Evolutionary conservation across 1,284 basidiomycete genomes (phyloP).

Genomic region (Microstroma glucosiphilum): DNA sequence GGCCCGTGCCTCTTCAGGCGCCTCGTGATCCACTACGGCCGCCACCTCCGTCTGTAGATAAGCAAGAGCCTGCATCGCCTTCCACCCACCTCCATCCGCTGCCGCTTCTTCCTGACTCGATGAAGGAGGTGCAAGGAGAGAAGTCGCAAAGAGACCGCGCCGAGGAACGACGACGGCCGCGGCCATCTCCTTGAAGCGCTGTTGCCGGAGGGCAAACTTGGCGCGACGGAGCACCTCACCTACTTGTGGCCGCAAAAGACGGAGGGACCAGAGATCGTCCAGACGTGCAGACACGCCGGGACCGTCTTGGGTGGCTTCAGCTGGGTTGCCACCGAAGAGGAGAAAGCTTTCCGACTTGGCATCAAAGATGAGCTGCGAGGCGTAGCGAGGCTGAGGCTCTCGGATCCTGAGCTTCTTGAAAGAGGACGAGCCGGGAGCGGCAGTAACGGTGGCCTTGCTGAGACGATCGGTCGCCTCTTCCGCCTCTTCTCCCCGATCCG

Average conservation of each 20-base stretch:
- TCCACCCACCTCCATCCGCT: conserved; percentile 20
- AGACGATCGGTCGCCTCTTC: conserved; percentile 6
- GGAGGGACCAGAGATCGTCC: conserved; percentile 49
- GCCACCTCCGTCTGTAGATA: conserved; percentile 50
- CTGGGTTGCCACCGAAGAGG: conserved; percentile 51
- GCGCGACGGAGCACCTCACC: conserved; percentile 45
- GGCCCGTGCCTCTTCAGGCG: conserved; percentile 36
- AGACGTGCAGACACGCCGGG: conserved; percentile 26
- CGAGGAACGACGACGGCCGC: conserved; percentile 10
- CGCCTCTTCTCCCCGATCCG: conserved; percentile 20
- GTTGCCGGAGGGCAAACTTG: conserved; percentile 49
- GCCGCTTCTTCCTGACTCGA: not conserved
- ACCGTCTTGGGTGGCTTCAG: conserved; percentile 10
- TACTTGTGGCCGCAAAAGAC: conserved; percentile 39
- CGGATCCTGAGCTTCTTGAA: not conserved
- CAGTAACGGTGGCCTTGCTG: not conserved
- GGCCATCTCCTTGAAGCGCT: conserved; percentile 44
- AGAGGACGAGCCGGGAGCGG: not conserved
- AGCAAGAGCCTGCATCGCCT: conserved; percentile 45
- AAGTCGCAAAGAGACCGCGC: not conserved
- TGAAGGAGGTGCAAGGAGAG: no score
- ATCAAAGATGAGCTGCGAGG: conserved; percentile 49
- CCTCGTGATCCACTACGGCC: conserved; percentile 45
- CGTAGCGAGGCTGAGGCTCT: conserved; percentile 37
- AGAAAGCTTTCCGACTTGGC: conserved; percentile 43